Evolutionary conservation across 2,329 filamentous ascomycete species (phyloP).

Genomic region (Penicillium expansum): DNA sequence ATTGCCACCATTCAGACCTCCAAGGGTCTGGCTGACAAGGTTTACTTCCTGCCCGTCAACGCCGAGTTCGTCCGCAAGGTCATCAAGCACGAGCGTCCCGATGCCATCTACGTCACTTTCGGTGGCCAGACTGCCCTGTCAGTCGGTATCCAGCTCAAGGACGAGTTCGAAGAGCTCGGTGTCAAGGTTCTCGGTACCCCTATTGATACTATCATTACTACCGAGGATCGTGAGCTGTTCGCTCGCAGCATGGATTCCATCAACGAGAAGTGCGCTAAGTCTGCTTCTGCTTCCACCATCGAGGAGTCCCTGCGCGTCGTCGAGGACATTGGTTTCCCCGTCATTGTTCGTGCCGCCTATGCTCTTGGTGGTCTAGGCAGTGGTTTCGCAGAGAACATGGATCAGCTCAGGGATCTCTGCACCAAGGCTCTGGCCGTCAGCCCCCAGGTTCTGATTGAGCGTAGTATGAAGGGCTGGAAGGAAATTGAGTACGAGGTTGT

Average conservation of each 20-base stretch:
- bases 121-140: conserved; percentile 96
- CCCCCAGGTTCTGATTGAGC: conserved; percentile 93
- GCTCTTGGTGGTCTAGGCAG: conserved; percentile 92
- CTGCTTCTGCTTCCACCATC: conserved; percentile 82
- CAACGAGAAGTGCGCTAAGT: conserved; percentile 96
- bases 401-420: conserved; percentile 81
- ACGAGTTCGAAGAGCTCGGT: conserved; percentile 89
- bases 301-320: conserved; percentile 88
- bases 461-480: conserved; percentile 99
- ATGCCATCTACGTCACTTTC: conserved; percentile 97
- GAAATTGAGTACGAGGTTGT: conserved; percentile 99
- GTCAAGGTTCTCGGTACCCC: conserved; percentile 94
- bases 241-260: conserved; percentile 98
- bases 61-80: conserved; percentile 97
- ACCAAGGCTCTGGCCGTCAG: conserved; percentile 92
- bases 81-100: conserved; percentile 88
- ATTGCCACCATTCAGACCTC: conserved; percentile 99
- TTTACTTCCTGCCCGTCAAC: conserved; percentile 97
- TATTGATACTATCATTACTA: conserved; percentile 97
- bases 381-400: conserved; percentile 87
- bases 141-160: conserved; percentile 95
- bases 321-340: conserved; percentile 88
- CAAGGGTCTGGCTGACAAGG: conserved; percentile 95
- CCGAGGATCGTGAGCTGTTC: conserved; percentile 95
- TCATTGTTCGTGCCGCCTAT: conserved; percentile 95